Evolutionary conservation across 2,329 filamentous ascomycete genomes (phyloP).

Genomic region (Ceratocystis variospora): DNA sequence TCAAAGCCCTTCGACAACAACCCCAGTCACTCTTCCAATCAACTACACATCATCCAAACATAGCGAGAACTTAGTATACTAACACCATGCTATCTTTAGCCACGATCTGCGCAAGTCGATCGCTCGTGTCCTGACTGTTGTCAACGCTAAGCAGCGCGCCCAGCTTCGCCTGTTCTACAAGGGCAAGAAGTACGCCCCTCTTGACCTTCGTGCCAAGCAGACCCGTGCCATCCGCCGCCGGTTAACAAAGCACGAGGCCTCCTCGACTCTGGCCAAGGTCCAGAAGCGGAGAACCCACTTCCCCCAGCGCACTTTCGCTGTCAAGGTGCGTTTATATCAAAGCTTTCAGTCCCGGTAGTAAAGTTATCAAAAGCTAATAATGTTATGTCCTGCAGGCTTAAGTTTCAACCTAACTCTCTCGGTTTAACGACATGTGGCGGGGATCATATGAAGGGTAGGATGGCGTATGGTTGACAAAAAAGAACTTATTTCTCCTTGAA

Average conservation of each 20-base stretch:
- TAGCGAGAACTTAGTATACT: conserved; percentile 18
- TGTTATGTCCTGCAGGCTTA: conserved; percentile 12
- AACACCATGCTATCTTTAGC: conserved; percentile 36
- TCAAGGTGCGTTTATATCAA: conserved; percentile 56
- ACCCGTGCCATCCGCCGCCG: conserved; percentile 95
- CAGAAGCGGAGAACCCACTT: conserved; percentile 95
- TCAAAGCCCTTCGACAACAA: background rate
- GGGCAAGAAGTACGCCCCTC: conserved; percentile 98
- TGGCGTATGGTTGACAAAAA: conserved; percentile 20
- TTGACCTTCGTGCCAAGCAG: conserved; percentile 97
- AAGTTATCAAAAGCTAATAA: background rate
- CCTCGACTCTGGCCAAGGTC: conserved; percentile 77
- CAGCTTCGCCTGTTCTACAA: conserved; percentile 99
- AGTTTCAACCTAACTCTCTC: conserved; percentile 17
- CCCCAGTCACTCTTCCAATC: background rate
- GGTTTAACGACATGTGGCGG: conserved; percentile 18
- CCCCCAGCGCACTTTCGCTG: conserved; percentile 95
- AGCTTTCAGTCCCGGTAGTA: background rate
- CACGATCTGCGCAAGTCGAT: conserved; percentile 99
- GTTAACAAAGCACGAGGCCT: conserved; percentile 81
- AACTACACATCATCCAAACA: background rate
- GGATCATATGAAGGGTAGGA: conserved; percentile 19
- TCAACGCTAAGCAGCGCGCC: conserved; percentile 98
- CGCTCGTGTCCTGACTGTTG: conserved; percentile 95
- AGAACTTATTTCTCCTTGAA: conserved; percentile 19